phyloP scores from a whole-genome alignment of 768 basidiomycete genomes.

The Baorangia bicolor region DNA sequence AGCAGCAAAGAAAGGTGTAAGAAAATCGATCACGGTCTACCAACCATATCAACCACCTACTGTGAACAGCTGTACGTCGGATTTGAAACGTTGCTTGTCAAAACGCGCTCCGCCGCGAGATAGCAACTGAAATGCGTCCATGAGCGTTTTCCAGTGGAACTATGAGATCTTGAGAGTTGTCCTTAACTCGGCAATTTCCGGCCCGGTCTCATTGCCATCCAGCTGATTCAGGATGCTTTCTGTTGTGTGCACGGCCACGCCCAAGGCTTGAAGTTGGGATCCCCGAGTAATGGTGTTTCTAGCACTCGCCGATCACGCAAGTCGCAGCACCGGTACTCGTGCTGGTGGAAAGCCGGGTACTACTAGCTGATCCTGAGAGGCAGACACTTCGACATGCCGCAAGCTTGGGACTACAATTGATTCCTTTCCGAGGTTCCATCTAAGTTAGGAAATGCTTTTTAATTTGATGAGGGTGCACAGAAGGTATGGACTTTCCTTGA shows the following conservation, averaged over 20 bases:
- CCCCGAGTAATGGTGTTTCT: too few relatives aligned
- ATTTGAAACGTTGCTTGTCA: constrained; percentile 70
- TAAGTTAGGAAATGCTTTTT: not conserved
- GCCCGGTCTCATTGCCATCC: not conserved
- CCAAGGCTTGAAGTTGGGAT: too few relatives aligned
- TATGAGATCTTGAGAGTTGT: not conserved
- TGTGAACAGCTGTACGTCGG: constrained; percentile 70
- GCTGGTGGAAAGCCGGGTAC: not conserved
- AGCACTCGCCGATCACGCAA: too few relatives aligned
- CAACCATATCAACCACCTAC: constrained; percentile 35
- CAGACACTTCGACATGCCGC: not conserved
- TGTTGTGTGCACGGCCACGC: too few relatives aligned
- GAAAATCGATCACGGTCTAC: not conserved
- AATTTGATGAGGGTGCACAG: not conserved
- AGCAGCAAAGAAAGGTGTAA: not conserved
- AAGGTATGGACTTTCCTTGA: not conserved
- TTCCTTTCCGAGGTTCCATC: not conserved
- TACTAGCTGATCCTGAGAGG: not conserved
- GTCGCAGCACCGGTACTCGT: too few relatives aligned
- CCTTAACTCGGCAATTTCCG: constrained; percentile 14
- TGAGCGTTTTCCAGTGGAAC: constrained; percentile 23
- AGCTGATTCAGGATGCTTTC: too few relatives aligned
- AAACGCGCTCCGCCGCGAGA: constrained; percentile 85
- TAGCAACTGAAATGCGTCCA: constrained; percentile 89
- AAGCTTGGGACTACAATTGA: not conserved